These are phyloP conservation scores for Penicillium hordei DNA, from an alignment of 2,329 filamentous ascomycete species.

Conservation along the genomic window DNA sequence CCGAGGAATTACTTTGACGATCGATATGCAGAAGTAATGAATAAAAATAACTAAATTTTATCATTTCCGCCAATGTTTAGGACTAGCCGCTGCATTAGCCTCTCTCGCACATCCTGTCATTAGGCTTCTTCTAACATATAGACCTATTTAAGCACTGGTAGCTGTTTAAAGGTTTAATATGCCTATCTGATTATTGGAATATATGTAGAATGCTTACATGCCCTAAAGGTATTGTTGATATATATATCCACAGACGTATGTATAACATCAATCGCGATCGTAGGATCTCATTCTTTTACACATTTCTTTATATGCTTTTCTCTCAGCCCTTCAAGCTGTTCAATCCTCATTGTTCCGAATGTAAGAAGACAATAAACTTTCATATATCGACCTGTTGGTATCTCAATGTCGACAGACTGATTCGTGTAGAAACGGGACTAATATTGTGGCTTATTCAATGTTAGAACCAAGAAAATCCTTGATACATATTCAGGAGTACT, in stretches of 20 bases:
- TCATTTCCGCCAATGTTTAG: neutral
- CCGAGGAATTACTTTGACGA: slow-evolving; percentile 24
- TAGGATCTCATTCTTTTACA: neutral
- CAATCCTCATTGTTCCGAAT: neutral
- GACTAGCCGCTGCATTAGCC: neutral
- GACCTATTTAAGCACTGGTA: neutral
- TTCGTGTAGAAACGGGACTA: no score
- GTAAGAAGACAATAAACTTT: neutral
- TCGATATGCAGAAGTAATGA: slow-evolving; percentile 17
- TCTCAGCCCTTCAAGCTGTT: no score
- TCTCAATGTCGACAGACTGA: no score
- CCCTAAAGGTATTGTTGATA: neutral
- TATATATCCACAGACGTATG: neutral
- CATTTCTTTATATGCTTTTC: neutral
- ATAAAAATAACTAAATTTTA: neutral
- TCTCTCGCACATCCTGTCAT: neutral
- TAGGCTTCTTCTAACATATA: neutral
- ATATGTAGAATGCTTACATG: neutral
- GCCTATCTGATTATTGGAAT: neutral
- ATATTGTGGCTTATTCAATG: neutral
- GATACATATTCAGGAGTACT: neutral
- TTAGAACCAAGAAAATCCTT: neutral
- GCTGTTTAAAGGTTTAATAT: neutral
- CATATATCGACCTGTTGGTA: no score
- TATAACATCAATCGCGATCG: no score